Base-by-base conservation (phyloP, 2,329 filamentous ascomycete species). In the Sporothrix pseudoabietina region DNA sequence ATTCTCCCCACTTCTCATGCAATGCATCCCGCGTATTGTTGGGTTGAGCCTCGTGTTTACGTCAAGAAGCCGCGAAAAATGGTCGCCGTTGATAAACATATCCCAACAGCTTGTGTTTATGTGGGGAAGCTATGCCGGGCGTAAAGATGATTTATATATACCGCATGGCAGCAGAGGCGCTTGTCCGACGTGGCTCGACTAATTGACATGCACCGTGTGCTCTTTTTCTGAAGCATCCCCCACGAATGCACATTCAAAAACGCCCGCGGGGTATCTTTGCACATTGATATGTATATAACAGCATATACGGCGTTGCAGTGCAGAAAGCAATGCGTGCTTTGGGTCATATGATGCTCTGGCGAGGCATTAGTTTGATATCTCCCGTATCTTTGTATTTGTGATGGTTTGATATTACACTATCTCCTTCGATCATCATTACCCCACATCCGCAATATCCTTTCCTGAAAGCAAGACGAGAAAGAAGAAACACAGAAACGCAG, bases 71-170 rank as follows among this genome's bases (percentile, higher is more conserved):
- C 35, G 26, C 26, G n/a, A 26, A 44, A n/a, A 26, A 2, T 35
- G n/a, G n/a, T 7, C 32, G 8, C 22, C 16, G 41, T 41, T 8
- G 8, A 41, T 4, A 10, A 19, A n/a, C 1, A 22, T 8, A 3
- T n/a, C 35, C n/a, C 35, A 63, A 22, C 30, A 44, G 12, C 8
- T n/a, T 41, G n/a, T 6, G n/a, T 65, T 6, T 65, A 19, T 35
- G 59, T 65, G 59, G 59, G 35, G 59, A 16, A 44, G n/a, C 9
- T 22, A 44, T 65, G 35, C 59, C 44, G 59, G 59, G 59, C 59
- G n/a, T 55, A 65, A 12, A 41, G 7, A 26, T 8, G 22, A 10
- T n/a, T 9, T 8, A 44, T 26, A 65, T 26, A 65, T 65, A 39
- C 59, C 59, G 59, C 59, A 65, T 65, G 35, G 35, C 10, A 14